These are phyloP conservation scores for Klebsormidium nitens DNA, from an alignment of 139 green algal species.

Conservation along the genomic window DNA sequence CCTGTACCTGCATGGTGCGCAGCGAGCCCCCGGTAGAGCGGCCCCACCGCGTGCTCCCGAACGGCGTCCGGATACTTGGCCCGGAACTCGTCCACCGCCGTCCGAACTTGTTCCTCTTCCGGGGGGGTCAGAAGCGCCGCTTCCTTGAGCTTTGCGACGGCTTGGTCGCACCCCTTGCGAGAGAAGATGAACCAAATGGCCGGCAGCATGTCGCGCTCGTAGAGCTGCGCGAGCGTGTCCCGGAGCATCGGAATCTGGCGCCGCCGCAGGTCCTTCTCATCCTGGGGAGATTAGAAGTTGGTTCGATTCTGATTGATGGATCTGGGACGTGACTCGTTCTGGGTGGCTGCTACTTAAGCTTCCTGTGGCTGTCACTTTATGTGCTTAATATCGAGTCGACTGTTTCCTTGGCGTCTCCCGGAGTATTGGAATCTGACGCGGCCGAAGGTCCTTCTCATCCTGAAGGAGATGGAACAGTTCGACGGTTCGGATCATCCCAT, in stretches of 20 bases:
- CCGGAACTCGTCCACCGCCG: constrained; percentile 54
- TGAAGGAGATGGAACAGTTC: too few relatives aligned
- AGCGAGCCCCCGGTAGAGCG: constrained; percentile 67
- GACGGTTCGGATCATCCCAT: too few relatives aligned
- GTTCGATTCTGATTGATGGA: too few relatives aligned
- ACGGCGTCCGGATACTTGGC: constrained; percentile 69
- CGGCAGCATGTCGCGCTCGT: constrained; percentile 63
- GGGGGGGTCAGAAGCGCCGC: not conserved
- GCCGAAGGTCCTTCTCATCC: too few relatives aligned
- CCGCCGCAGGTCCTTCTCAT: not conserved
- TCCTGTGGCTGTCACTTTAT: too few relatives aligned
- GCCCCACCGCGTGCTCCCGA: constrained; percentile 48
- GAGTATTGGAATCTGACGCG: too few relatives aligned
- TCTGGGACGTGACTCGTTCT: too few relatives aligned
- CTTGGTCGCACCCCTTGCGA: constrained; percentile 66
- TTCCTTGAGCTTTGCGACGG: constrained; percentile 11
- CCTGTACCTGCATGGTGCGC: constrained; percentile 78
- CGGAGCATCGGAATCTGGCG: constrained; percentile 32
- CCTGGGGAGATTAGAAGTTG: too few relatives aligned
- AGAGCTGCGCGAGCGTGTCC: constrained; percentile 44
- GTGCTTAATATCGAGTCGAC: too few relatives aligned
- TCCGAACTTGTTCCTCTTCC: constrained; percentile 51
- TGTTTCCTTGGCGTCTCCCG: too few relatives aligned
- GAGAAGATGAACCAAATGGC: constrained; percentile 91
- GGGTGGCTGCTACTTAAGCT: too few relatives aligned